Conservation (phyloP, 805 yeast species). For the Metschnikowia proteae region DNA sequence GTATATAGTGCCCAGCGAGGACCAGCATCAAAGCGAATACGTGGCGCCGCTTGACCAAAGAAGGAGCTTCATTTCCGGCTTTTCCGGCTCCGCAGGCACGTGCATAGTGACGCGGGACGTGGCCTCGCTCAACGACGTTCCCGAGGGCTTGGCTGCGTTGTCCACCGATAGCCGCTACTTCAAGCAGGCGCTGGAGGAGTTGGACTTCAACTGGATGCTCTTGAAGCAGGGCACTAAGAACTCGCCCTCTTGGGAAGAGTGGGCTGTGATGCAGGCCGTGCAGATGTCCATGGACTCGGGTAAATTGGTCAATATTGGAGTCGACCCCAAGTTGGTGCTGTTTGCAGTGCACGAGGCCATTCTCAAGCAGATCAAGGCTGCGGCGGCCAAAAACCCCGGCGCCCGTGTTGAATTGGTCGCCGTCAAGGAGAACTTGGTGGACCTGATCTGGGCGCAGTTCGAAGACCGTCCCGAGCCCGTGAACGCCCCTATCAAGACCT, state of each 20-base stretch:
- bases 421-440: conserved; percentile 63
- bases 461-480: conserved; percentile 59
- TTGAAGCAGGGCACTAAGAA: conserved; percentile 49
- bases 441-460: conserved; percentile 64
- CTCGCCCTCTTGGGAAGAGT: conserved; percentile 56
- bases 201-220: conserved; percentile 58
- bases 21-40: conserved; percentile 91
- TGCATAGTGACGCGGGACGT: conserved; percentile 75
- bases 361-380: conserved; percentile 27
- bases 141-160: conserved; percentile 54
- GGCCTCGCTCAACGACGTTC: conserved; percentile 45
- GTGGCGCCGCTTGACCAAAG: conserved; percentile 79
- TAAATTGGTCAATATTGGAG: conserved; percentile 33
- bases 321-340: conserved; percentile 50
- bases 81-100: conserved; percentile 90
- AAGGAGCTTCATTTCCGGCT: conserved; percentile 78
- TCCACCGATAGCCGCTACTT: conserved; percentile 63
- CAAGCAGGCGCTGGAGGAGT: conserved; percentile 53
- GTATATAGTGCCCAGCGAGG: conserved; percentile 82
- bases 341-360: conserved; percentile 32
- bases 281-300: conserved; percentile 49
- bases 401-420: conserved; percentile 43
- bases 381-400: conserved; percentile 20
- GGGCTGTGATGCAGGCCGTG: conserved; percentile 50
- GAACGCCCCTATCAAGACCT: conserved; percentile 46